A percentile compares a stretch with the other conserved stretches of the same genome.
These are phyloP conservation scores for Periconia digitata DNA, from an alignment of 2,329 filamentous ascomycete genomes.

Conservation along the genomic window DNA sequence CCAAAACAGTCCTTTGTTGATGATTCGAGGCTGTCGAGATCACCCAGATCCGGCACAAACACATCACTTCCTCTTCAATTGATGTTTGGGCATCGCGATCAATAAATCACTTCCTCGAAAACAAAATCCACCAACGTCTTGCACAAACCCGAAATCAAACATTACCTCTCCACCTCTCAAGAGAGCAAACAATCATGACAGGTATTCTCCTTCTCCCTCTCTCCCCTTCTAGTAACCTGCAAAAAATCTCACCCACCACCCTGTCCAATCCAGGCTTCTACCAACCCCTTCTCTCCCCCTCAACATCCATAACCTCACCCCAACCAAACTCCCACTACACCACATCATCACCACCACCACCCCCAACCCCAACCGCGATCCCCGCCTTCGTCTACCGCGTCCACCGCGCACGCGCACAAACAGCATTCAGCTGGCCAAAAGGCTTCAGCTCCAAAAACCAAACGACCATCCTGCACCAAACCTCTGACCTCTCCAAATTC, in stretches of 20 bases:
- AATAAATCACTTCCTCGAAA: too few species aligned
- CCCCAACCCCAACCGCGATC: conserved; percentile 17
- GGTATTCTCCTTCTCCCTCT: neutral
- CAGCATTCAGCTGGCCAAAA: conserved; percentile 26
- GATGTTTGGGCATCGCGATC: too few species aligned
- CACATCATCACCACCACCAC: neutral
- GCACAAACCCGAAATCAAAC: too few species aligned
- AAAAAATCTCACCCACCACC: neutral
- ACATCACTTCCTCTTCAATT: too few species aligned
- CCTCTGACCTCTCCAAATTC: conserved; percentile 24
- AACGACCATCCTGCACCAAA: conserved; percentile 34
- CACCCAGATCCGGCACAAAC: too few species aligned
- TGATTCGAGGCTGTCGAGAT: too few species aligned
- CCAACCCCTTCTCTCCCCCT: neutral
- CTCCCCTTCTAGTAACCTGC: neutral
- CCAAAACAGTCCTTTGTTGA: too few species aligned
- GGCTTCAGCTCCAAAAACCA: conserved; percentile 41
- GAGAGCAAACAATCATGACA: too few species aligned
- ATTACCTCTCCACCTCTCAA: too few species aligned
- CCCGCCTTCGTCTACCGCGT: conserved; percentile 35
- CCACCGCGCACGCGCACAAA: conserved; percentile 30
- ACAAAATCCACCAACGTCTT: neutral
- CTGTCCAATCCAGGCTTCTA: neutral
- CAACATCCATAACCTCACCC: neutral
- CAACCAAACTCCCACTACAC: conserved; percentile 1